phyloP scores from a whole-genome alignment of 345 rosid genomes.

The Hevea brasiliensis region DNA sequence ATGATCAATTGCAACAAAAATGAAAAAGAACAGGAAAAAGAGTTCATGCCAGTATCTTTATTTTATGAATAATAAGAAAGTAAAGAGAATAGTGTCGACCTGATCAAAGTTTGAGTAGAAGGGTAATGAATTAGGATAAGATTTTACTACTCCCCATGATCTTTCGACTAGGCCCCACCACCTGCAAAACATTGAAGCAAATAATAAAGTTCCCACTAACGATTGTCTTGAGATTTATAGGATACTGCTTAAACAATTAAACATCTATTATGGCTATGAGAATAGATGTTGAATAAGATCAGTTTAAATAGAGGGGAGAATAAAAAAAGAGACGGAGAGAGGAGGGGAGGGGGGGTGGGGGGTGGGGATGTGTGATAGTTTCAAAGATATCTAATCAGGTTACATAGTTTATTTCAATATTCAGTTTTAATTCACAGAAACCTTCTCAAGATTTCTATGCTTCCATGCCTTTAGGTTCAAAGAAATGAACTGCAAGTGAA shows the following conservation, averaged over 20 bases:
- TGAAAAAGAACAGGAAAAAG: too few relatives aligned
- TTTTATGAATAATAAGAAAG: background rate
- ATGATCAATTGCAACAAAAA: background rate
- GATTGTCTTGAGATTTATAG: background rate
- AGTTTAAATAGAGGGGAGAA: too few relatives aligned
- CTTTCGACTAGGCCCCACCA: slow-evolving; percentile 91
- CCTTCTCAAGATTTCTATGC: background rate
- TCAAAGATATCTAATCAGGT: too few relatives aligned
- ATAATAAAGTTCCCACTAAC: background rate
- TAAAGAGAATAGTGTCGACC: slow-evolving; percentile 30
- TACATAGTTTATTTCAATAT: background rate
- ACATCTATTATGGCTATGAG: background rate
- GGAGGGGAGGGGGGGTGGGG: too few relatives aligned
- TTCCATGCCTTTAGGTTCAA: background rate
- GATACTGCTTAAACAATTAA: background rate
- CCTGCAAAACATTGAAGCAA: slow-evolving; percentile 30
- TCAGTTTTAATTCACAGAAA: too few relatives aligned
- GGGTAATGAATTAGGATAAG: slow-evolving; percentile 64
- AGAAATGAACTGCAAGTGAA: too few relatives aligned
- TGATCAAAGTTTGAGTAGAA: slow-evolving; percentile 84
- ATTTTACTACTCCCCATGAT: slow-evolving; percentile 67
- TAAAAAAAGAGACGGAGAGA: too few relatives aligned
- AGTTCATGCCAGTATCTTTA: background rate
- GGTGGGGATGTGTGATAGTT: too few relatives aligned
- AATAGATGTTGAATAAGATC: too few relatives aligned